A percentile compares a stretch with the other conserved stretches of the same genome.
Conservation (phyloP, 371 early-diverging fungal genomes). For the Mucor indicus region DNA sequence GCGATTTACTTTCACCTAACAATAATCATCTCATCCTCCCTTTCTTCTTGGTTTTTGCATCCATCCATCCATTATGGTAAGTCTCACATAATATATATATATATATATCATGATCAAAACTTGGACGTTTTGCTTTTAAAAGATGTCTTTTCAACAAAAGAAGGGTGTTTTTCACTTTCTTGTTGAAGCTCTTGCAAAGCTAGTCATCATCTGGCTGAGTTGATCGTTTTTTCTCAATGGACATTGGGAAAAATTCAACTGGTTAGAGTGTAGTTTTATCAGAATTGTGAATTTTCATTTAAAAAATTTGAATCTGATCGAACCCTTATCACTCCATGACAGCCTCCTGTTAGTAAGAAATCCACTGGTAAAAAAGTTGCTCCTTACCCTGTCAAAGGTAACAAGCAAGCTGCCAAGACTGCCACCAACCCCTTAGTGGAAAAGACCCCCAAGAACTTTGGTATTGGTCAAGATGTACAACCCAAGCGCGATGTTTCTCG, state of each 20-base stretch:
- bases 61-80: no score
- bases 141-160: no score
- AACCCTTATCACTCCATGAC: conserved; percentile 9
- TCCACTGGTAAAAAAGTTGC: conserved; percentile 88
- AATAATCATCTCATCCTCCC: no score
- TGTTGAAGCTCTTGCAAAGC: no score
- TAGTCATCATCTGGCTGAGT: neutral
- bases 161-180: no score
- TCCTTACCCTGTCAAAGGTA: conserved; percentile 75
- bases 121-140: no score
- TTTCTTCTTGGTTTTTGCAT: no score
- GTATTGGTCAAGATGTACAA: conserved; percentile 92
- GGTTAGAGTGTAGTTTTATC: neutral
- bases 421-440: conserved; percentile 89
- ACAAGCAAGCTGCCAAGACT: conserved; percentile 63
- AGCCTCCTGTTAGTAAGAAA: conserved; percentile 39
- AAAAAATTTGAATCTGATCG: conserved; percentile 1
- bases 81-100: no score
- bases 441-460: conserved; percentile 88
- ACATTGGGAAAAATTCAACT: neutral
- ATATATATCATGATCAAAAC: no score
- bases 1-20: no score
- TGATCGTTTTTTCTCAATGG: neutral
- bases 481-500: conserved; percentile 94
- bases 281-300: conserved; percentile 1